A percentile compares a stretch with the other conserved stretches of the same genome.
These are phyloP conservation scores for Epichloe elymi DNA, from an alignment of 2,329 filamentous ascomycete species.

Conservation along the genomic window DNA sequence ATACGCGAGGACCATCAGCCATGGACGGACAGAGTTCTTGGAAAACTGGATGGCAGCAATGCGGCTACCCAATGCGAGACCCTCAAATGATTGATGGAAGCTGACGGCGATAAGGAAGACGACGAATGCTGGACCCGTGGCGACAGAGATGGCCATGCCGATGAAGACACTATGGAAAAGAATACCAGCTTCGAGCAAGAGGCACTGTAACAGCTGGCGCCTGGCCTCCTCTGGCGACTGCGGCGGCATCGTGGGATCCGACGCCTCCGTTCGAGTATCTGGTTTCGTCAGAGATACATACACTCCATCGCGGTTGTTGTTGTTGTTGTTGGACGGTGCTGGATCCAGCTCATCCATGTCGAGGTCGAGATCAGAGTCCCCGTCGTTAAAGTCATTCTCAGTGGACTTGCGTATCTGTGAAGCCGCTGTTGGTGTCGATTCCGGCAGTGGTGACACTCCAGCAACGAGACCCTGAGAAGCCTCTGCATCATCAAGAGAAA, in stretches of 20 bases:
- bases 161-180: conserved; percentile 80
- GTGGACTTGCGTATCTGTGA: conserved; percentile 14
- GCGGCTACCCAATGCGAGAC: conserved; percentile 70
- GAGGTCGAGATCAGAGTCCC: conserved; percentile 44
- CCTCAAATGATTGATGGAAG: conserved; percentile 83
- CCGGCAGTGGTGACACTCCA: conserved; percentile 44
- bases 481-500: conserved; percentile 38
- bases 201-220: conserved; percentile 60
- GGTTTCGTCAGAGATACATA: conserved; percentile 21
- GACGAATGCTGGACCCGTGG: conserved; percentile 65
- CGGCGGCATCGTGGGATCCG: conserved; percentile 11
- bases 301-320: conserved; percentile 13
- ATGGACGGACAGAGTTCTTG: conserved; percentile 59
- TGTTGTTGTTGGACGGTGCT: conserved; percentile 13
- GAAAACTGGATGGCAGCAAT: conserved; percentile 77
- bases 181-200: conserved; percentile 71
- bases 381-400: conserved; percentile 24
- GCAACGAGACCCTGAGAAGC: conserved; percentile 42
- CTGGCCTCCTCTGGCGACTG: conserved; percentile 43
- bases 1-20: conserved; percentile 69
- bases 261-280: conserved; percentile 1
- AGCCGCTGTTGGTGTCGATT: conserved; percentile 30
- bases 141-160: conserved; percentile 73
- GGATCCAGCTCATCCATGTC: conserved; percentile 49
- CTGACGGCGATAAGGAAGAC: conserved; percentile 70